These are phyloP conservation scores for Suhomyces emberorum DNA, from an alignment of 805 yeast species.

Conservation along the genomic window DNA sequence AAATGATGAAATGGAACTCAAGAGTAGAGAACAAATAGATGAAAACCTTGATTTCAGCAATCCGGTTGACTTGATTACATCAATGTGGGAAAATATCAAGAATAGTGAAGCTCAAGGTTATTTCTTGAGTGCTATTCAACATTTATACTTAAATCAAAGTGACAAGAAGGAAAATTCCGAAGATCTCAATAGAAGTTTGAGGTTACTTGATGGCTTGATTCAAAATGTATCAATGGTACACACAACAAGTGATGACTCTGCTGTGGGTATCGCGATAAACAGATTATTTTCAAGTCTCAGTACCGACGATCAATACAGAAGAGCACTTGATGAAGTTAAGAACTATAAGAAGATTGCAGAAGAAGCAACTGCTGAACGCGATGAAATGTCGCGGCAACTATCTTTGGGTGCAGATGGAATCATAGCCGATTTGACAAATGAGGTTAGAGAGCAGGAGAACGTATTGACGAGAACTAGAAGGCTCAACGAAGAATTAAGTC, in stretches of 20 bases:
- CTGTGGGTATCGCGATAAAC: conserved; percentile 75
- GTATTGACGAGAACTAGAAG: conserved; percentile 59
- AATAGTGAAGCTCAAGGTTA: conserved; percentile 59
- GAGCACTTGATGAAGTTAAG: conserved; percentile 45
- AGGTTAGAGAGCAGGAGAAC: conserved; percentile 60
- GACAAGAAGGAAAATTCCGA: conserved; percentile 48
- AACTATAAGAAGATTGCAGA: conserved; percentile 21
- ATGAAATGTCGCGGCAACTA: conserved; percentile 61
- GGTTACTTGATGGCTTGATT: conserved; percentile 62
- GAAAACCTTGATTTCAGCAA: conserved; percentile 58
- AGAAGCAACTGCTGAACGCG: conserved; percentile 35
- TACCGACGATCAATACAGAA: conserved; percentile 81
- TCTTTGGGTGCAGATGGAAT: conserved; percentile 76
- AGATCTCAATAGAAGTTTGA: conserved; percentile 48
- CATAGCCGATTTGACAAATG: conserved; percentile 55
- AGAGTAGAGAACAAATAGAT: conserved; percentile 28
- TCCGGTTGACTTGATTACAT: conserved; percentile 65
- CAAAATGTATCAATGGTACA: conserved; percentile 57
- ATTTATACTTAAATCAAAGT: conserved; percentile 53
- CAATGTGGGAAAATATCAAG: conserved; percentile 55
- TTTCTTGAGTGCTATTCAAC: conserved; percentile 63
- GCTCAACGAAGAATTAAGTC: conserved; percentile 55
- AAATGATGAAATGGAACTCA: conserved; percentile 50
- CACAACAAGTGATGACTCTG: conserved; percentile 44
- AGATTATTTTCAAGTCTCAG: conserved; percentile 65